Evolutionary conservation across 768 basidiomycete genomes (phyloP).

Genomic region (Austroboletus festivus): DNA sequence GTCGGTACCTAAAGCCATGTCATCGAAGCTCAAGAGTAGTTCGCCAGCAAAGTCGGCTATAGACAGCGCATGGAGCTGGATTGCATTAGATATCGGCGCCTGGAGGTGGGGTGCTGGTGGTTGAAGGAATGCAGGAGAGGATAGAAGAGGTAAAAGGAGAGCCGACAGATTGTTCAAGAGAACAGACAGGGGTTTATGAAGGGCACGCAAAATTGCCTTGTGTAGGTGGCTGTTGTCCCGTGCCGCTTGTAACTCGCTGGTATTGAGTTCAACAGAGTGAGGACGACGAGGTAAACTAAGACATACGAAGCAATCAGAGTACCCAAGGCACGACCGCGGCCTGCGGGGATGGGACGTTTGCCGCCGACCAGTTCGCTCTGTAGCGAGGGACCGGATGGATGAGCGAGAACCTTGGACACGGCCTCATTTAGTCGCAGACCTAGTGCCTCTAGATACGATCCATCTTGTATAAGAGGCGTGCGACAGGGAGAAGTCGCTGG

Average conservation of each 20-base stretch:
- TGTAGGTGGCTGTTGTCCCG: slow-evolving; percentile 61
- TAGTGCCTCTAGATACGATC: slow-evolving; percentile 75
- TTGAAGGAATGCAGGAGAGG: slow-evolving; percentile 58
- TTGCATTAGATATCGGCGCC: slow-evolving; percentile 53
- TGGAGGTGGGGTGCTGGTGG: slow-evolving; percentile 50
- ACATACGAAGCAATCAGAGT: slow-evolving; percentile 69
- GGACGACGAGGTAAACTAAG: slow-evolving; percentile 2
- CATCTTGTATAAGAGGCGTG: slow-evolving; percentile 63
- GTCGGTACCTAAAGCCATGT: slow-evolving; percentile 59
- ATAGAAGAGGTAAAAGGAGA: slow-evolving; percentile 61
- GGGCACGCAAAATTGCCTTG: slow-evolving; percentile 65
- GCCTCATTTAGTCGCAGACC: slow-evolving; percentile 78
- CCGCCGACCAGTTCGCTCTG: slow-evolving; percentile 57
- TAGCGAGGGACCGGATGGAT: slow-evolving; percentile 53
- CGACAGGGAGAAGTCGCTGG: slow-evolving; percentile 31
- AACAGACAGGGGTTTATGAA: slow-evolving; percentile 77
- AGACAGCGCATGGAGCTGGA: slow-evolving; percentile 69
- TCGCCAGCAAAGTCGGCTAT: slow-evolving; percentile 71
- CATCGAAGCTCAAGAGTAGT: slow-evolving; percentile 67
- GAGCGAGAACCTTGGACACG: slow-evolving; percentile 70
- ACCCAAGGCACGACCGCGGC: slow-evolving; percentile 67
- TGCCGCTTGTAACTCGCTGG: slow-evolving; percentile 67
- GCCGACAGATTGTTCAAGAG: slow-evolving; percentile 67
- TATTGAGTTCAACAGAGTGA: slow-evolving; percentile 12
- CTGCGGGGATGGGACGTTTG: slow-evolving; percentile 69